Conservation (phyloP, 2,329 filamentous ascomycete genomes). For the Ilyonectria destructans region DNA sequence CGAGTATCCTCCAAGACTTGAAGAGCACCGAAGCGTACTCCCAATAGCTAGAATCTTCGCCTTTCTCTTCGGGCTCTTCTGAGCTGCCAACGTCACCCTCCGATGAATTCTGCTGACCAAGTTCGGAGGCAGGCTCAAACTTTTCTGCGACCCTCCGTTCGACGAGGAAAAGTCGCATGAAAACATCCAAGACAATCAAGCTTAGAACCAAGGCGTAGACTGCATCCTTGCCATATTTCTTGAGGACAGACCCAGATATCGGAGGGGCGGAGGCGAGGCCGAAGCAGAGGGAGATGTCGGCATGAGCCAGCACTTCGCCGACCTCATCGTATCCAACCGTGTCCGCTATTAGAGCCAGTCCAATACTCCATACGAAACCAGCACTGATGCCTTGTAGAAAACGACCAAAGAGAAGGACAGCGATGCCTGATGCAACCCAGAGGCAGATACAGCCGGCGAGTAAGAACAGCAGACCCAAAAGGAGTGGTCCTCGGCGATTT, state of each 20-base stretch:
- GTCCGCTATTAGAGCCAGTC: conserved; percentile 36
- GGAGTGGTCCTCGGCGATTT: conserved; percentile 26
- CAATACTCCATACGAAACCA: conserved; percentile 34
- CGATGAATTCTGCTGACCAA: background rate
- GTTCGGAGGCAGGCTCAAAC: background rate
- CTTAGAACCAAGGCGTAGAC: conserved; percentile 28
- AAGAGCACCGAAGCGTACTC: conserved; percentile 25
- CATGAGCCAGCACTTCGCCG: conserved; percentile 23
- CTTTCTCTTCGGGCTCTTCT: background rate
- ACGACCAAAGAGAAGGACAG: conserved; percentile 22
- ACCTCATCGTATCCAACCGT: conserved; percentile 20
- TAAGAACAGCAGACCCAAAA: conserved; percentile 26
- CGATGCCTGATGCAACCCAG: conserved; percentile 14
- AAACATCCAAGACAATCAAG: conserved; percentile 30
- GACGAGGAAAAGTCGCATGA: conserved; percentile 32
- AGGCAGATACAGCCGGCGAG: conserved; percentile 22
- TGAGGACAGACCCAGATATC: conserved; percentile 21
- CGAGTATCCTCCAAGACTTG: conserved; percentile 34
- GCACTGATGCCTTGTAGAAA: conserved; percentile 30
- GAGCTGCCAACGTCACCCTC: background rate
- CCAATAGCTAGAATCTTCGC: background rate
- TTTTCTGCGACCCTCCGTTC: conserved; percentile 22
- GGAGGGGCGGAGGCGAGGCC: conserved; percentile 28
- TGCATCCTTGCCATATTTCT: conserved; percentile 15
- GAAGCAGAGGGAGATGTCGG: conserved; percentile 33